Conservation (phyloP, 768 basidiomycete species). For the Cystofilobasidium bisporidii region DNA sequence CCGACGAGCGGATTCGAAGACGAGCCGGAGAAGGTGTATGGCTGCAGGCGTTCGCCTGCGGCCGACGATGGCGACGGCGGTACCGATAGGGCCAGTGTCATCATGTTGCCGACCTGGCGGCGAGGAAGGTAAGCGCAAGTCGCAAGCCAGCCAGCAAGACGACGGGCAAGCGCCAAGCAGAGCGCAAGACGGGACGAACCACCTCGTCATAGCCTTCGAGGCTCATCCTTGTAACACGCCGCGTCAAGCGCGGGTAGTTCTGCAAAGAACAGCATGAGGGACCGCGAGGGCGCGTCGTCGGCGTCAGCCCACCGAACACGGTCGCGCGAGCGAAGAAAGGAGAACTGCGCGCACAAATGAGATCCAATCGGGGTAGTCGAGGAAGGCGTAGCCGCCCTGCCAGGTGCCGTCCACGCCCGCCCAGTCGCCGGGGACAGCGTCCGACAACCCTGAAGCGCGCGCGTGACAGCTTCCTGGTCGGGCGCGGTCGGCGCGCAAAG, state of each 20-base stretch:
- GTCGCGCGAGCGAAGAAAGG: too few species aligned
- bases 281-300: too few species aligned
- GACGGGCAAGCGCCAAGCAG: too few species aligned
- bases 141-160: too few species aligned
- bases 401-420: neutral
- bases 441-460: neutral
- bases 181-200: neutral
- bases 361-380: neutral
- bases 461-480: neutral
- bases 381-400: neutral
- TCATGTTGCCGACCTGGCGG: too few species aligned
- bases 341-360: too few species aligned
- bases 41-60: neutral
- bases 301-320: too few species aligned
- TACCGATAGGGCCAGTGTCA: neutral
- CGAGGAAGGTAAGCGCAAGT: too few species aligned
- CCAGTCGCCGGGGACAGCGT: neutral
- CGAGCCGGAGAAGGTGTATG: neutral
- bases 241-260: neutral
- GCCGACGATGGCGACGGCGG: neutral
- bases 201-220: neutral
- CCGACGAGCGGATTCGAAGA: neutral
- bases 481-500: neutral
- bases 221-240: neutral
- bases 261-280: too few species aligned